phyloP scores from a whole-genome alignment of 2,329 filamentous ascomycete species.

The Neospermospora avenae region DNA sequence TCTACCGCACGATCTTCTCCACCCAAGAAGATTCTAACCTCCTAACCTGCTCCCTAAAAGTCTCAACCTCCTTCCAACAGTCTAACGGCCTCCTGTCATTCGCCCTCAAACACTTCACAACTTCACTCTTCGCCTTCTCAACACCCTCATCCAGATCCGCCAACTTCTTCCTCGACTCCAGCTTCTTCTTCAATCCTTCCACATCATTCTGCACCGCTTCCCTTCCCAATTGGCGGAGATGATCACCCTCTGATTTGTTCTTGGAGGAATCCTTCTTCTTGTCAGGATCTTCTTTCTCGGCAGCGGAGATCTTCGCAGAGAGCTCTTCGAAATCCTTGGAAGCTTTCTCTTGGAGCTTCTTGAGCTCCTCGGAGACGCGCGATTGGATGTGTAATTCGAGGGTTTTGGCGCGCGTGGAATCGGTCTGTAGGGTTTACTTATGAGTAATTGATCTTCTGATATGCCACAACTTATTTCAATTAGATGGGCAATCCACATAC shows the following conservation, averaged over 20 bases:
- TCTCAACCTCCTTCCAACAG: constrained; percentile 91
- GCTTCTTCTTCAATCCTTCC: constrained; percentile 53
- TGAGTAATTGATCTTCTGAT: constrained; percentile 5
- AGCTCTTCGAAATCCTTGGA: constrained; percentile 65
- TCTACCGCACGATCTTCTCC: constrained; percentile 63
- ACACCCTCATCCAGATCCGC: constrained; percentile 69
- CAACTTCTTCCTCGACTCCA: constrained; percentile 61
- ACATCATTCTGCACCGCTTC: constrained; percentile 58
- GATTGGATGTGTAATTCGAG: constrained; percentile 85
- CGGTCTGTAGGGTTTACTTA: constrained; percentile 59
- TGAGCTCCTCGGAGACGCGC: constrained; percentile 82
- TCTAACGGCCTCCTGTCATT: constrained; percentile 87
- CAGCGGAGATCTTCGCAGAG: constrained; percentile 57
- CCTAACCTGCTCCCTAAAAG: constrained; percentile 85
- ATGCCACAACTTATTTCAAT: background rate
- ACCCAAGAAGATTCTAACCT: constrained; percentile 85
- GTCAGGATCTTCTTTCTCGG: constrained; percentile 10
- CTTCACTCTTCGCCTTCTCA: constrained; percentile 69
- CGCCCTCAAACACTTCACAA: constrained; percentile 76
- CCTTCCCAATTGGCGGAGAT: constrained; percentile 36
- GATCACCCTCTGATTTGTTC: constrained; percentile 33
- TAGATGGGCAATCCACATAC: constrained; percentile 44
- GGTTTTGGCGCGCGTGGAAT: constrained; percentile 78
- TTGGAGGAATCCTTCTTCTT: constrained; percentile 5
- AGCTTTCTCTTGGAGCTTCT: constrained; percentile 71